These are phyloP conservation scores for Lathyrus tuberosus DNA, from an alignment of 306 rosid species.

Conservation along the genomic window DNA sequence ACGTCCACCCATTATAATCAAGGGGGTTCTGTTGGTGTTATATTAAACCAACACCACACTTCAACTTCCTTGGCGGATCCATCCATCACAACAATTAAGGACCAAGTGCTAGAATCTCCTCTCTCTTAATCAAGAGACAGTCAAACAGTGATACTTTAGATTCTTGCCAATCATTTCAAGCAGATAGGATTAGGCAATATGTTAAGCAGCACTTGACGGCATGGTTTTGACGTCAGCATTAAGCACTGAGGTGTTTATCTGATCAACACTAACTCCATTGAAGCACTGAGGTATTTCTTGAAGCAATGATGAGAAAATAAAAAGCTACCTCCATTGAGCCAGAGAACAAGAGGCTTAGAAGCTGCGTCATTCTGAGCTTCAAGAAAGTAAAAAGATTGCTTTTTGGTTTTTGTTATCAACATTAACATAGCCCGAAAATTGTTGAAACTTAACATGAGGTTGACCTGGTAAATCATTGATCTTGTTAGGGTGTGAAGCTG, in stretches of 20 bases:
- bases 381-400: conserved; percentile 64
- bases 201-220: conserved; percentile 81
- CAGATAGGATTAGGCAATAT: conserved; percentile 89
- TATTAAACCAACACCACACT: conserved; percentile 58
- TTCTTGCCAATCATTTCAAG: conserved; percentile 73
- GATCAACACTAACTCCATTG: too few relatives aligned
- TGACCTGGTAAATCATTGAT: conserved; percentile 65
- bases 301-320: conserved; percentile 1
- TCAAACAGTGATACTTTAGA: conserved; percentile 63
- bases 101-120: conserved; percentile 55
- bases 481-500: conserved; percentile 42
- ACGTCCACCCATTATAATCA: conserved; percentile 47
- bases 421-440: conserved; percentile 66
- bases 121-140: conserved; percentile 61
- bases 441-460: conserved; percentile 61
- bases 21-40: conserved; percentile 84
- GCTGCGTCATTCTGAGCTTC: conserved; percentile 59
- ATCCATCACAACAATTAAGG: conserved; percentile 42
- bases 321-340: conserved; percentile 82
- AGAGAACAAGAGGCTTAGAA: conserved; percentile 82
- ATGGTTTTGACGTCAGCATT: too few relatives aligned
- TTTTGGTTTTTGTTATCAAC: conserved; percentile 45
- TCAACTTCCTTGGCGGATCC: conserved; percentile 43
- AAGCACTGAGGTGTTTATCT: too few relatives aligned
- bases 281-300: too few relatives aligned